A percentile compares a stretch with the other conserved stretches of the same genome.
Evolutionary conservation across 2,329 filamentous ascomycete species (phyloP).

Genomic region (Nothophaeocryptopus gaeumannii): DNA sequence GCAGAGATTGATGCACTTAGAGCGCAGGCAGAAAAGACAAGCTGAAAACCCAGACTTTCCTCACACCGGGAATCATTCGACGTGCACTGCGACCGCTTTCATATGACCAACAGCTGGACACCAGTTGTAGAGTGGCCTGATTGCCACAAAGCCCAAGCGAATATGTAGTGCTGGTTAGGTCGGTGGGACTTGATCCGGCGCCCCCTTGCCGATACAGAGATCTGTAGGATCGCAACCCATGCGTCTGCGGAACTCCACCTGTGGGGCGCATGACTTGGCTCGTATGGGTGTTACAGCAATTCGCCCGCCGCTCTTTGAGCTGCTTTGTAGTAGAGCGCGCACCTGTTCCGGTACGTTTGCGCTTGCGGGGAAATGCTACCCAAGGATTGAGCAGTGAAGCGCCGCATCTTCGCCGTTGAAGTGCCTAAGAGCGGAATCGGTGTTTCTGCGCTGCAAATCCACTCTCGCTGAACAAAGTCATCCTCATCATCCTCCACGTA

Average conservation of each 20-base stretch:
- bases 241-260: slow-evolving; percentile 1
- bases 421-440: no score
- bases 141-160: no score
- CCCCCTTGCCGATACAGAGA: background rate
- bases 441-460: background rate
- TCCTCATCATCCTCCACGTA: background rate
- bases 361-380: background rate
- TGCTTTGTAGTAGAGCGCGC: no score
- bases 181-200: no score
- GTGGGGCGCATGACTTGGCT: slow-evolving; percentile 4
- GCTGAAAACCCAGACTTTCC: no score
- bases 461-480: background rate
- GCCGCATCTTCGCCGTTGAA: background rate
- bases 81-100: no score
- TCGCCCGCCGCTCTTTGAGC: no score
- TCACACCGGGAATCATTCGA: no score
- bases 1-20: slow-evolving; percentile 33
- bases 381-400: background rate
- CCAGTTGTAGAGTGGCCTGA: no score
- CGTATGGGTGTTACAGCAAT: background rate
- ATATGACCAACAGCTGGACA: no score
- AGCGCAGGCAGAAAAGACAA: background rate
- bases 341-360: background rate
- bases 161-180: no score
- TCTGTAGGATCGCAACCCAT: slow-evolving; percentile 2